Base-by-base conservation (phyloP, 2,329 filamentous ascomycete genomes). In the Escovopsis sp. region DNA sequence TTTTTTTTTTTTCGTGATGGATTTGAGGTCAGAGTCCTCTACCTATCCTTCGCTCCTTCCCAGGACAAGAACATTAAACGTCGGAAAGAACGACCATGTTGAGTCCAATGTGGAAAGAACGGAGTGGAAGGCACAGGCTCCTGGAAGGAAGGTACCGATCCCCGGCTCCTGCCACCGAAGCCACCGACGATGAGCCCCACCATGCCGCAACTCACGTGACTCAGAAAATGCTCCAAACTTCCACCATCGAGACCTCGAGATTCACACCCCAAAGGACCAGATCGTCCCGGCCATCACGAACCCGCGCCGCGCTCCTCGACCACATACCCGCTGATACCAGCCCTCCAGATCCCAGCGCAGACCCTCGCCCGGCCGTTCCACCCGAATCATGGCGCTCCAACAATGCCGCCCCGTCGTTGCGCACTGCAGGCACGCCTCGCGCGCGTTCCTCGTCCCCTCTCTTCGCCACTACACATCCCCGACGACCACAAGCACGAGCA, bases 331-430 rank as follows among this genome's bases (percentile, higher is more conserved):
- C 23, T 23, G 23, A 4, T 23, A 4, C 2, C 23, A 23, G 4
- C 19, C 15, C 40, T 39, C 26, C 32, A 38, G 41, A 42, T 40
- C 39, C 41, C 41, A 38, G 41, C 42, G 48, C 12, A 36, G 34
- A 15, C 44, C 45, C 44, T 23, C 23, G 23, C 23, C 23, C 23
- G 23, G 23, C 23, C 23, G 23, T 2, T 23, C 43, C 30, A 45
- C 39, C 32, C 33, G 37, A 46, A 40, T 47, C 50, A 62, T 61
- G 60, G 52, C 56, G 33, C 55, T 61, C 19, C 60, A 55, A 51
- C 51, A 54, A 36, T 59, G 56, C 47, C 59, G 60, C 12, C 34
- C 34, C 34, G 19, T 7, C 34, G n/a, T 36, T 12, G 19, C 19
- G 12, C 34, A 18, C 34, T 36, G 34, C 34, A 36, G 19, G 34